Conservation (phyloP, 495 filamentous ascomycete species). For the Podospora sp. region DNA sequence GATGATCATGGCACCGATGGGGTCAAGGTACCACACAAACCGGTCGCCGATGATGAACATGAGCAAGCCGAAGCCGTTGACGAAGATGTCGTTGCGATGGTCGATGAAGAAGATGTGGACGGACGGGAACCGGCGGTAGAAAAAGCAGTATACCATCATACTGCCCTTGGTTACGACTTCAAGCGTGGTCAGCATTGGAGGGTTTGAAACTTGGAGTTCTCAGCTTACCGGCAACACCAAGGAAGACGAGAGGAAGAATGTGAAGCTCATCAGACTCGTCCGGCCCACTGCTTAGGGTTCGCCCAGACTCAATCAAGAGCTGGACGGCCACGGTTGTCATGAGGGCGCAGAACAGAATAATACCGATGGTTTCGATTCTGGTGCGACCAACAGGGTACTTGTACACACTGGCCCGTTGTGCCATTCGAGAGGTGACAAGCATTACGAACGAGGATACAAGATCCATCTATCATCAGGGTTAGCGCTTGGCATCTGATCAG, state of each 20-base stretch:
- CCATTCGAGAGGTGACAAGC: constrained; percentile 55
- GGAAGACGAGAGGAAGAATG: constrained; percentile 55
- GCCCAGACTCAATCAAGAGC: constrained; percentile 55
- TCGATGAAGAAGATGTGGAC: constrained; percentile 59
- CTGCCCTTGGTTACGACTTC: constrained; percentile 50
- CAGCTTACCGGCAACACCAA: constrained; percentile 53
- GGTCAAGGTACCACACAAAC: constrained; percentile 59
- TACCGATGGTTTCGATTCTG: constrained; percentile 58
- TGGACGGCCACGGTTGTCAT: constrained; percentile 61
- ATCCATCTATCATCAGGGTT: constrained; percentile 49
- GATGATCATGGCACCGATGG: constrained; percentile 58
- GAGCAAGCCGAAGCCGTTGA: constrained; percentile 57
- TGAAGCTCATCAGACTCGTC: constrained; percentile 45
- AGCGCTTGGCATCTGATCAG: constrained; percentile 22
- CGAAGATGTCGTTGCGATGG: constrained; percentile 59
- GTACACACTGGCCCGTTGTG: constrained; percentile 55
- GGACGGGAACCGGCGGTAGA: constrained; percentile 54
- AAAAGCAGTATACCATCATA: constrained; percentile 56
- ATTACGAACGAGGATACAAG: constrained; percentile 61
- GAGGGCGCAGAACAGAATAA: constrained; percentile 61
- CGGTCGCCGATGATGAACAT: constrained; percentile 57
- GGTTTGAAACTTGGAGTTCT: background rate
- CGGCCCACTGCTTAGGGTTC: constrained; percentile 45
- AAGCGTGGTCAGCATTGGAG: constrained; percentile 20
- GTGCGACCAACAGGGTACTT: constrained; percentile 61